Evolutionary conservation across 73 alveolate species (phyloP), one percentile per base, ranked within the genome.

Genomic region (Vitrella brassicaformis): DNA sequence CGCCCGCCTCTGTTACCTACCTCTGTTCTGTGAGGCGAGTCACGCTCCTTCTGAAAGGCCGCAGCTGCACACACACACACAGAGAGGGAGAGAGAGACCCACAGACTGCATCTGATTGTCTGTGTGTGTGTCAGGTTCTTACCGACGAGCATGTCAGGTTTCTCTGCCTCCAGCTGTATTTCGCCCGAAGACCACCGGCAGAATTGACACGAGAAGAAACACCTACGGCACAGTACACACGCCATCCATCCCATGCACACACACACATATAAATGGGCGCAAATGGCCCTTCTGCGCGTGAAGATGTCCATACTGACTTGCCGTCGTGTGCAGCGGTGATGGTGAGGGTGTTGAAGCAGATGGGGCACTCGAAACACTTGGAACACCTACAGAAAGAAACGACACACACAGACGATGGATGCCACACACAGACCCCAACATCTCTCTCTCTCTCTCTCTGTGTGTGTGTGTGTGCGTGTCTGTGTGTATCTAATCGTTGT

Each of bases 321-420:
- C 71, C 26, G 76, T 70, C 29, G 72, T 70, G 10, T 72, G 26
- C 27, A 70, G 67, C 87, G 14, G 47, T 70, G 31, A 80, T 74
- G 70, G 39, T 47, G 79, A 85, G 68, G 26, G 66, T 68, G 31
- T 69, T 68, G 31, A 73, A 74, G 78, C 91, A 85, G 31, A 71
- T 67, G 31, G 91, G 88, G 72, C 91, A 85, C 46, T 72, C 67
- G 31, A 85, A 72, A 46, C 74, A 72, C n/a, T 81, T 47, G 30
- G 85, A 28, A 67, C 91, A 80, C 32, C n/a, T n/a, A n/a, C n/a
- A n/a, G n/a, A n/a, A n/a, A n/a, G n/a, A n/a, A n/a, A n/a, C n/a
- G n/a, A n/a, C n/a, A n/a, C n/a, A n/a, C n/a, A n/a, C n/a, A n/a
- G n/a, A n/a, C n/a, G n/a, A n/a, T n/a, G n/a, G n/a, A n/a, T n/a